Conservation (phyloP, 2,329 filamentous ascomycete species). For the Fusarium subtropicale region DNA sequence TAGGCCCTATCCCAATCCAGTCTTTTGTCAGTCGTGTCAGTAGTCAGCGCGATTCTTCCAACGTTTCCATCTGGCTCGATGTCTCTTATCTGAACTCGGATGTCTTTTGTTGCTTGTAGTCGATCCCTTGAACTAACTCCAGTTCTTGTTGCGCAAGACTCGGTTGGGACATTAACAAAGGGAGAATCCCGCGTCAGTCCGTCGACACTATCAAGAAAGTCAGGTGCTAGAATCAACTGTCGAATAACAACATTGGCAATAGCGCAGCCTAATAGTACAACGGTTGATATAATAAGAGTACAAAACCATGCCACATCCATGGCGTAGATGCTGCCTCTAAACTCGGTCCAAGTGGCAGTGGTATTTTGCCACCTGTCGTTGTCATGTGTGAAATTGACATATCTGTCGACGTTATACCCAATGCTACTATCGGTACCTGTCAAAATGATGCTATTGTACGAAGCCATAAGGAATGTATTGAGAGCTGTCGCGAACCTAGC, state of each 20-base stretch:
- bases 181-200: not conserved
- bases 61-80: not conserved
- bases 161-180: not conserved
- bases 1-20: not conserved
- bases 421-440: not conserved
- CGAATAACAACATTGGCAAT: not conserved
- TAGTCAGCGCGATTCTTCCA: not conserved
- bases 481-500: not conserved
- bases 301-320: not conserved
- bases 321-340: not conserved
- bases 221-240: fast-evolving
- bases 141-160: not conserved
- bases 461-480: constrained; percentile 2
- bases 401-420: not conserved
- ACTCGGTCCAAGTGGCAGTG: not conserved
- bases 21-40: not conserved
- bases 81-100: not conserved
- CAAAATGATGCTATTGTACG: not conserved
- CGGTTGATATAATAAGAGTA: not conserved
- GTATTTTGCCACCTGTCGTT: not conserved
- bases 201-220: not conserved
- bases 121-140: not conserved
- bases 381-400: not conserved
- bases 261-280: not conserved
- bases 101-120: not conserved